Conservation (phyloP, 192 early-diverging fungal species). For the Thamnidium elegans region DNA sequence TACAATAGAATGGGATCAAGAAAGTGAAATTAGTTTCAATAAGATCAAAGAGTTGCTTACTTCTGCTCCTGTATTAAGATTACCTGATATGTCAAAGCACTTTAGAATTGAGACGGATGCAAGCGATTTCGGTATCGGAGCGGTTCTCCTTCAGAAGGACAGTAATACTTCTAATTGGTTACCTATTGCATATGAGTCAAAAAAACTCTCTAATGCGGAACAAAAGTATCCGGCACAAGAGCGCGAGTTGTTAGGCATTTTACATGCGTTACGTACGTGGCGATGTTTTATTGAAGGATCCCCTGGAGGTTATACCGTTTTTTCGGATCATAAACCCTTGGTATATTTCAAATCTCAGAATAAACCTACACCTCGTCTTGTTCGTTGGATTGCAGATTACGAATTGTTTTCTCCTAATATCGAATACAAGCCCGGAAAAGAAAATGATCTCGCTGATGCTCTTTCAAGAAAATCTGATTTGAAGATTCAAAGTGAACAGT, state of each 20-base stretch:
- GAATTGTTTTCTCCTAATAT: slow-evolving; percentile 11
- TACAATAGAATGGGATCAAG: neutral
- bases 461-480: slow-evolving; percentile 13
- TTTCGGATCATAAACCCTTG: slow-evolving; percentile 8
- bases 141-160: neutral
- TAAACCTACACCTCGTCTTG: neutral
- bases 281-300: slow-evolving; percentile 14
- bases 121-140: neutral
- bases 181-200: slow-evolving; percentile 35
- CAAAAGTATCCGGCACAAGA: slow-evolving; percentile 34
- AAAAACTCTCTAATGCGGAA: slow-evolving; percentile 30
- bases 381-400: slow-evolving; percentile 12
- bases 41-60: neutral
- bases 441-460: slow-evolving; percentile 32
- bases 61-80: neutral
- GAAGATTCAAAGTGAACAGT: neutral
- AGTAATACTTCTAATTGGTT: neutral
- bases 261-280: slow-evolving; percentile 16
- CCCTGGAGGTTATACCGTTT: neutral
- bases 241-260: slow-evolving; percentile 7
- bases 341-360: neutral
- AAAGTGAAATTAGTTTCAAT: slow-evolving; percentile 2
- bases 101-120: slow-evolving; percentile 6
- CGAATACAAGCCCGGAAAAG: slow-evolving; percentile 6
- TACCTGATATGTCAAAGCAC: slow-evolving; percentile 5